Evolutionary conservation across 2,329 filamentous ascomycete species (phyloP).

Genomic region (Xylariaceae sp.): DNA sequence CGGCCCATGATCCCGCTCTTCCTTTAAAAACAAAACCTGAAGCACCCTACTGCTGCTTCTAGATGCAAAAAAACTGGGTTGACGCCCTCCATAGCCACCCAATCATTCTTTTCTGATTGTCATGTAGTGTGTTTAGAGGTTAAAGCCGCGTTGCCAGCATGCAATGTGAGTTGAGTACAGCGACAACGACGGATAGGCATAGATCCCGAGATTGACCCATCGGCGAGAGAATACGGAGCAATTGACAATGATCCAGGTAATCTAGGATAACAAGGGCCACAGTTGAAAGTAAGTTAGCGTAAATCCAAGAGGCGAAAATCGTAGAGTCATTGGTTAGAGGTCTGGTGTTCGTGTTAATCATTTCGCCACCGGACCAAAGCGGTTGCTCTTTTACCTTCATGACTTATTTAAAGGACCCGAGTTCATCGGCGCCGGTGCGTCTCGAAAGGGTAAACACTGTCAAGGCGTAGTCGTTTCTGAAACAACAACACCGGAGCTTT

Average conservation of each 20-base stretch:
- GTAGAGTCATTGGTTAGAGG: not conserved
- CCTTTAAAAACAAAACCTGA: not conserved
- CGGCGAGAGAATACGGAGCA: not conserved
- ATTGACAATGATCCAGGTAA: not conserved
- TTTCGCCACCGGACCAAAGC: not conserved
- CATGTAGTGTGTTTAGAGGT: no score
- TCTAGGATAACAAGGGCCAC: not conserved
- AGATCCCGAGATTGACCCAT: not conserved
- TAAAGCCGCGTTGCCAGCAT: no score
- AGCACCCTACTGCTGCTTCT: not conserved
- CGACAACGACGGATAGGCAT: not conserved
- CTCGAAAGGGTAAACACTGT: not conserved
- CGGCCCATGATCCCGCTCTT: not conserved
- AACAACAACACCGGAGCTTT: not conserved
- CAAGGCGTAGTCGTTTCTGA: slow-evolving; percentile 2
- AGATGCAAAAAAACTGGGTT: not conserved
- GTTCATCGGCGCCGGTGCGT: not conserved
- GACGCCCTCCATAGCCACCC: not conserved
- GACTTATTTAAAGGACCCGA: not conserved
- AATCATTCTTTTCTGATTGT: no score
- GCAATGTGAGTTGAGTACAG: not conserved
- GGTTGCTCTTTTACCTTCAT: not conserved
- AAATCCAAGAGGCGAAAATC: not conserved
- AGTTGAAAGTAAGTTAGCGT: not conserved
- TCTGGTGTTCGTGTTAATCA: not conserved